These are phyloP conservation scores for Citrus cavaleriei DNA, from an alignment of 345 rosid species.

Conservation along the genomic window DNA sequence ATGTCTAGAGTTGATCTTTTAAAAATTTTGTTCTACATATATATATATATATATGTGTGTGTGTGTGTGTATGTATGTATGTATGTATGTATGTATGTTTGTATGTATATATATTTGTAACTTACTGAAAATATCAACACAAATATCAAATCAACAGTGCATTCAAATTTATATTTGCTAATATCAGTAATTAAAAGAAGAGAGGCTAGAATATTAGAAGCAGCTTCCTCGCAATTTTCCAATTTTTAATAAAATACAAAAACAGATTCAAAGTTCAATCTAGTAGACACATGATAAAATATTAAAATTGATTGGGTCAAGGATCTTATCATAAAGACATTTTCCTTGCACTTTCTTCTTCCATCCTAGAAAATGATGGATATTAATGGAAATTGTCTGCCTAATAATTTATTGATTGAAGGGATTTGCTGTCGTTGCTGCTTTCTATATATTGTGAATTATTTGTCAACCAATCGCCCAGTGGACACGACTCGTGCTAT, in stretches of 20 bases:
- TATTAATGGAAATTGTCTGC: not conserved
- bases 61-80: too few species aligned
- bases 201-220: not conserved
- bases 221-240: constrained; percentile 11
- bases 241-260: not conserved
- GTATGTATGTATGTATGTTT: too few species aligned
- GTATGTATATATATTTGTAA: too few species aligned
- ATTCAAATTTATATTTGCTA: too few species aligned
- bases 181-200: too few species aligned
- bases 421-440: not conserved
- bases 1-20: not conserved
- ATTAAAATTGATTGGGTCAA: constrained; percentile 4
- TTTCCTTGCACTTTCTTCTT: constrained; percentile 24
- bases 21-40: too few species aligned
- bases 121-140: too few species aligned
- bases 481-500: not conserved
- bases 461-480: not conserved
- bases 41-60: too few species aligned
- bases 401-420: too few species aligned
- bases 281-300: not conserved
- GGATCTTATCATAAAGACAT: not conserved
- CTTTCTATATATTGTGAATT: not conserved
- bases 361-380: not conserved
- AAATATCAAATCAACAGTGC: too few species aligned
- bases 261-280: not conserved